Percentiles rank a stretch among this genome's conserved stretches.
Conservation (phyloP, 768 basidiomycete species). For the Leucogyrophana mollusca region DNA sequence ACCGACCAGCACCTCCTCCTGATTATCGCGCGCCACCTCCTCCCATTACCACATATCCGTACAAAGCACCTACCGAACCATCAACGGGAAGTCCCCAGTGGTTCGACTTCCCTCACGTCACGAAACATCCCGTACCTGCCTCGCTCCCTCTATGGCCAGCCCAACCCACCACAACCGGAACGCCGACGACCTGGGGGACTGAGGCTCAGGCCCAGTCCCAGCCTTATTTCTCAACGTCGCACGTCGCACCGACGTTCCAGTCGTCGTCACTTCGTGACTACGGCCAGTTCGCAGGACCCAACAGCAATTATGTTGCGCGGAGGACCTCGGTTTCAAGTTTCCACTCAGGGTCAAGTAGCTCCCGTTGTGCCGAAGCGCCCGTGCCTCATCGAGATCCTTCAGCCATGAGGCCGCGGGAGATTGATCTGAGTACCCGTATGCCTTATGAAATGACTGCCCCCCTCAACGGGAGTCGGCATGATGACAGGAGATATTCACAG, state of each 20-base stretch:
- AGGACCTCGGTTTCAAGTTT: slow-evolving; percentile 11
- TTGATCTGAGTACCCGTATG: too few species aligned
- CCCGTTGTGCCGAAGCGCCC: too few species aligned
- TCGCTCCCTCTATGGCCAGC: slow-evolving; percentile 14
- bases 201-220: slow-evolving; percentile 2
- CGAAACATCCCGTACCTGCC: slow-evolving; percentile 24
- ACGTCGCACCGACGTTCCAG: slow-evolving; percentile 2
- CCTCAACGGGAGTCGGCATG: too few species aligned
- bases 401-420: too few species aligned
- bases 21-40: slow-evolving; percentile 12
- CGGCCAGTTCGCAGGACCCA: slow-evolving; percentile 8
- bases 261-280: slow-evolving; percentile 7
- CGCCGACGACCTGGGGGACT: slow-evolving; percentile 7
- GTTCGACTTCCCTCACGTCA: slow-evolving; percentile 25
- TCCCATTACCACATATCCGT: slow-evolving; percentile 10
- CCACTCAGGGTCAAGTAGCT: slow-evolving; percentile 8
- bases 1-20: slow-evolving; percentile 9
- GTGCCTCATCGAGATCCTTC: too few species aligned
- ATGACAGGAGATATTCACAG: too few species aligned
- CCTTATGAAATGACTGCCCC: too few species aligned
- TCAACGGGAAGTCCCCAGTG: slow-evolving; percentile 17
- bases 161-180: slow-evolving; percentile 1
- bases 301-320: slow-evolving; percentile 1
- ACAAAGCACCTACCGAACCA: slow-evolving; percentile 11
- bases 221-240: slow-evolving; percentile 4